Conservation (phyloP, 345 rosid genomes). For the Bretschneidera sinensis region DNA sequence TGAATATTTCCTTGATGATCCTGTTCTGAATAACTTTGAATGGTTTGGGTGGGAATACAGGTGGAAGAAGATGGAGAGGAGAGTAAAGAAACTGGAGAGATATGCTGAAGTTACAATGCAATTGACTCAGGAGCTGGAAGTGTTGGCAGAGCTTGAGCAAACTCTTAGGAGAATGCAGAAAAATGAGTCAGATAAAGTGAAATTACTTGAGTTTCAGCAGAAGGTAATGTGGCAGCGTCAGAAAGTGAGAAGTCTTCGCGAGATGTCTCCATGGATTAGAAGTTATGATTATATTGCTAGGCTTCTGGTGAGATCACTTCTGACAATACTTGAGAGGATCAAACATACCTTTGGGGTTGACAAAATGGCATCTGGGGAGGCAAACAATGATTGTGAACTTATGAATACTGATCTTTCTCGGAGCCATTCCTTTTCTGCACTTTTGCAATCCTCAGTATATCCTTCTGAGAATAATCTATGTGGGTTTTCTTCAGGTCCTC, state of each 20-base stretch:
- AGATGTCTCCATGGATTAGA: constrained; percentile 55
- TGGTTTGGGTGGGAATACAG: constrained; percentile 58
- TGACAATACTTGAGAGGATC: constrained; percentile 50
- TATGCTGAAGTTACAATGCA: constrained; percentile 41
- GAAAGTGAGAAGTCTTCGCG: constrained; percentile 49
- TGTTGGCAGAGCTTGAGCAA: constrained; percentile 62
- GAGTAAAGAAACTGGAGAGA: constrained; percentile 62
- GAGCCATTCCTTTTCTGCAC: constrained; percentile 31
- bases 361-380: constrained; percentile 18
- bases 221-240: constrained; percentile 47
- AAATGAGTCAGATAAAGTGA: constrained; percentile 33
- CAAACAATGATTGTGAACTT: constrained; percentile 3
- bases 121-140: constrained; percentile 54
- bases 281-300: constrained; percentile 53
- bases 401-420: constrained; percentile 21
- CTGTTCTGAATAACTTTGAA: constrained; percentile 30
- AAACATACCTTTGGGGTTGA: constrained; percentile 27
- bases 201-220: constrained; percentile 49
- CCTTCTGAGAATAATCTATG: constrained; percentile 32
- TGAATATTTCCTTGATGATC: constrained; percentile 43
- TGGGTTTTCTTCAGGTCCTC: constrained; percentile 24
- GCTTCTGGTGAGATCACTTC: constrained; percentile 51
- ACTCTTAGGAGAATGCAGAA: constrained; percentile 49
- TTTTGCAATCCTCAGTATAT: constrained; percentile 30
- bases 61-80: constrained; percentile 63